Evolutionary conservation across 352 stramenopile genomes (phyloP).

Genomic region (Phytopythium kandeliae): DNA sequence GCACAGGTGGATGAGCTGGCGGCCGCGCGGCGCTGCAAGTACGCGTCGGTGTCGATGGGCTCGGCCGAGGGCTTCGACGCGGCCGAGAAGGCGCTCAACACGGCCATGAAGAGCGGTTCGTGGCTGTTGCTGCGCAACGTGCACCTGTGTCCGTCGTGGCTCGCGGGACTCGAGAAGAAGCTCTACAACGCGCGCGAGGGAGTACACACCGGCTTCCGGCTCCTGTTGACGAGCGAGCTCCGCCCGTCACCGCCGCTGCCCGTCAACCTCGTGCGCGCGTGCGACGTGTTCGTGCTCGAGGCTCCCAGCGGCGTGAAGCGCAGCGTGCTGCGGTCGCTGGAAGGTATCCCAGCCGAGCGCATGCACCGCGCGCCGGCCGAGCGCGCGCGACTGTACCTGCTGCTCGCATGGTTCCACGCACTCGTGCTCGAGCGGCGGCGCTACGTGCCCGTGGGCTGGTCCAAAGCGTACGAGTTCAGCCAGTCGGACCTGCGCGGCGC

Average conservation of each 20-base stretch:
- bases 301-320: conserved; percentile 97
- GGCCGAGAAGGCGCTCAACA: conserved; percentile 93
- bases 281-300: conserved; percentile 98
- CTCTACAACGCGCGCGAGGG: conserved; percentile 85
- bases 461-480: conserved; percentile 98
- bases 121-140: conserved; percentile 99
- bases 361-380: conserved; percentile 89
- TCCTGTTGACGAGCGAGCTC: conserved; percentile 99
- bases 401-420: conserved; percentile 98
- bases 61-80: conserved; percentile 94
- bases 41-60: conserved; percentile 98
- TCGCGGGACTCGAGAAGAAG: conserved; percentile 97
- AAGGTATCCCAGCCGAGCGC: conserved; percentile 86
- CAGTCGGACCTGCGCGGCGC: conserved; percentile 97
- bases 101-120: conserved; percentile 93
- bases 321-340: conserved; percentile 95
- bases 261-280: conserved; percentile 94
- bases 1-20: conserved; percentile 95
- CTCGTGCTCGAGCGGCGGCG: conserved; percentile 97
- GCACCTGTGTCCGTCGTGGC: conserved; percentile 98
- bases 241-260: conserved; percentile 93
- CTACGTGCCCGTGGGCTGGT: conserved; percentile 98
- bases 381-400: conserved; percentile 91
- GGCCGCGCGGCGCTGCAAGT: conserved; percentile 85
- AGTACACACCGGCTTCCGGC: conserved; percentile 68